Evolutionary conservation across 1,284 basidiomycete genomes (phyloP).

Genomic region (Ustilago cynodontis): DNA sequence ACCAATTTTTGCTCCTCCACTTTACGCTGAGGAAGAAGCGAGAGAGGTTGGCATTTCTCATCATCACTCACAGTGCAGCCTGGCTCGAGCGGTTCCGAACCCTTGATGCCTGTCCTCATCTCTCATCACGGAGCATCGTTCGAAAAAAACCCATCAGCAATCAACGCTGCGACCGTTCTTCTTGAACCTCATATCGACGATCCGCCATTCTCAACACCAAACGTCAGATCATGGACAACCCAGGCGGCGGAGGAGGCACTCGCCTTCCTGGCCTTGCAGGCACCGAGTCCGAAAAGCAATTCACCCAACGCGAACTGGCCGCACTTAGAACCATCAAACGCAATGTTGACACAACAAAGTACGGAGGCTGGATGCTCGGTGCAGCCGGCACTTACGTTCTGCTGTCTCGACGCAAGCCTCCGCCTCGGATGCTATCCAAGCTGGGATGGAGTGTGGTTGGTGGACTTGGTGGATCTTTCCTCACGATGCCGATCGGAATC

Average conservation of each 20-base stretch:
- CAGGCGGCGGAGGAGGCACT: slow-evolving; percentile 6
- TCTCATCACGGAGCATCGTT: no score
- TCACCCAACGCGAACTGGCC: slow-evolving; percentile 44
- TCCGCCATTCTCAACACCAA: no score
- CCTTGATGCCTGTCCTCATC: background rate
- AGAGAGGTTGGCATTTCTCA: slow-evolving; percentile 1
- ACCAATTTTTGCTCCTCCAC: slow-evolving; percentile 9
- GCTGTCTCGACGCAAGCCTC: slow-evolving; percentile 34
- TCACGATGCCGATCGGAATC: slow-evolving; percentile 44
- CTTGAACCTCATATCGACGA: no score
- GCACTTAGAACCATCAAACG: slow-evolving; percentile 46
- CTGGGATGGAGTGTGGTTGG: slow-evolving; percentile 37
- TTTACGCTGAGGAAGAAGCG: slow-evolving; percentile 1
- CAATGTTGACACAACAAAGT: slow-evolving; percentile 48
- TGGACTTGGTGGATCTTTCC: slow-evolving; percentile 37
- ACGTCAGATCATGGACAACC: no score
- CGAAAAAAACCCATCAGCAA: no score
- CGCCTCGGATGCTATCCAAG: slow-evolving; percentile 22
- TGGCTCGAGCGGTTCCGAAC: slow-evolving; percentile 1
- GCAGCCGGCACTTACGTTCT: slow-evolving; percentile 33
- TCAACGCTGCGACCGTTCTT: no score
- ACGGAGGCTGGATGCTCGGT: slow-evolving; percentile 49
- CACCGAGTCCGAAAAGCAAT: slow-evolving; percentile 46
- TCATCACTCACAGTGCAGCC: background rate
- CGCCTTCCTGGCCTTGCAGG: slow-evolving; percentile 40